Evolutionary conservation across 2,329 filamentous ascomycete species (phyloP).

Genomic region (Phaeomoniella chlamydospora): DNA sequence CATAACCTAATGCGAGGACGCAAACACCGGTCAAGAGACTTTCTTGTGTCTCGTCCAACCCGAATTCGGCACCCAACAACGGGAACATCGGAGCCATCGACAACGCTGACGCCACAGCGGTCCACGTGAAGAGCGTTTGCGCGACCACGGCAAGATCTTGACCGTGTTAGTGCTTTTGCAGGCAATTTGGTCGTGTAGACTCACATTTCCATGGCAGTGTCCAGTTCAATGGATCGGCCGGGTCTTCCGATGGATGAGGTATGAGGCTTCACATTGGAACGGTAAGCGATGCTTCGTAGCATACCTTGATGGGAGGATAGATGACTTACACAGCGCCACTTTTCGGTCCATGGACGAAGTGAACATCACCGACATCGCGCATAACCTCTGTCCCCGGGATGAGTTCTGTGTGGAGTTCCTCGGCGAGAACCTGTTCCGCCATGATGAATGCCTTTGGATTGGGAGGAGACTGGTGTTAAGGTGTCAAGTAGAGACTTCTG

Average conservation of each 20-base stretch:
- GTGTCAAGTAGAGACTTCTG: no score
- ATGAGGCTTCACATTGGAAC: no score
- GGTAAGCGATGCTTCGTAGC: no score
- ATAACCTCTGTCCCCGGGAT: neutral
- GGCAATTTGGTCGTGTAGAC: no score
- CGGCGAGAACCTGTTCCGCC: no score
- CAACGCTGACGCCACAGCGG: constrained; percentile 25
- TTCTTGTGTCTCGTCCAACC: constrained; percentile 24
- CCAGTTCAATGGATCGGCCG: constrained; percentile 21
- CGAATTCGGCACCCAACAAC: constrained; percentile 23
- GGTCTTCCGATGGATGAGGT: constrained; percentile 17
- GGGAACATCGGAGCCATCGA: constrained; percentile 30
- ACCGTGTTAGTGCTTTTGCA: no score
- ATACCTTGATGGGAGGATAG: no score
- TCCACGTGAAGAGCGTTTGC: constrained; percentile 26
- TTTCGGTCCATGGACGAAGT: neutral
- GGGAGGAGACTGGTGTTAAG: no score
- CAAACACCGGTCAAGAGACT: constrained; percentile 26
- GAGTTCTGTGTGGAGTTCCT: constrained; percentile 3
- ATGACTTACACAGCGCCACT: constrained; percentile 1
- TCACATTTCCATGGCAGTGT: constrained; percentile 16
- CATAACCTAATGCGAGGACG: constrained; percentile 28
- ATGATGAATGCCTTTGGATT: no score
- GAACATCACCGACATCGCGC: neutral
- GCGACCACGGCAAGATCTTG: constrained; percentile 20